Conservation (phyloP, 139 green algal species). For the Yamagishiella unicocca region DNA sequence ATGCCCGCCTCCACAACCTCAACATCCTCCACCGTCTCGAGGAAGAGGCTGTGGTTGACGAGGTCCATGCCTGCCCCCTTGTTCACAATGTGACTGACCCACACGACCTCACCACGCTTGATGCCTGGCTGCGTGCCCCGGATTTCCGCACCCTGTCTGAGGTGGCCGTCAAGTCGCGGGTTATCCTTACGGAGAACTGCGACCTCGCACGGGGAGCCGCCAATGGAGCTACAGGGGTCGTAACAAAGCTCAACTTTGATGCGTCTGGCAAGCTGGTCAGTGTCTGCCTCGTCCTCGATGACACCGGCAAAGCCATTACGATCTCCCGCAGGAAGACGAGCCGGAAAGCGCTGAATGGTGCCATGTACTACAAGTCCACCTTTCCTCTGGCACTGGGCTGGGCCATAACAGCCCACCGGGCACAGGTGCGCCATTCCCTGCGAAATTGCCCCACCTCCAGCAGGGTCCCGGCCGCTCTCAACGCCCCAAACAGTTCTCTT, state of each 20-base stretch:
- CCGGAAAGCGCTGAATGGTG: background rate
- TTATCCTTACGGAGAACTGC: background rate
- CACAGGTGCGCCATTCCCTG: too few species aligned
- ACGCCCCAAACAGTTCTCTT: too few species aligned
- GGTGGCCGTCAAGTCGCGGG: background rate
- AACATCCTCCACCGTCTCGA: background rate
- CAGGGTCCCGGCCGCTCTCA: too few species aligned
- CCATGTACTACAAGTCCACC: background rate
- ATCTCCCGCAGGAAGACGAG: background rate
- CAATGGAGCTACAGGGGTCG: background rate
- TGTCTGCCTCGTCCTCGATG: too few species aligned
- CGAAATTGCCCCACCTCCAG: too few species aligned
- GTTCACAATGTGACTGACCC: background rate
- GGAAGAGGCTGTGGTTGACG: background rate
- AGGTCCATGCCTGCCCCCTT: background rate
- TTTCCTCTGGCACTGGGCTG: background rate
- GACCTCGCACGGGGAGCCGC: background rate
- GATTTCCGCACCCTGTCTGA: background rate
- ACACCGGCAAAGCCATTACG: background rate
- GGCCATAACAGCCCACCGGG: background rate
- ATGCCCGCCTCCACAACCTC: background rate
- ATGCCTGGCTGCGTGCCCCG: background rate
- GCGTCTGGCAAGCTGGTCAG: too few species aligned
- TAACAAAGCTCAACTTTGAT: background rate
- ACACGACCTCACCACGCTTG: background rate